Percentiles rank a stretch among this genome's conserved stretches.
These are phyloP conservation scores for Yamadazyma laniorum DNA, from an alignment of 805 yeast species.

Conservation along the genomic window DNA sequence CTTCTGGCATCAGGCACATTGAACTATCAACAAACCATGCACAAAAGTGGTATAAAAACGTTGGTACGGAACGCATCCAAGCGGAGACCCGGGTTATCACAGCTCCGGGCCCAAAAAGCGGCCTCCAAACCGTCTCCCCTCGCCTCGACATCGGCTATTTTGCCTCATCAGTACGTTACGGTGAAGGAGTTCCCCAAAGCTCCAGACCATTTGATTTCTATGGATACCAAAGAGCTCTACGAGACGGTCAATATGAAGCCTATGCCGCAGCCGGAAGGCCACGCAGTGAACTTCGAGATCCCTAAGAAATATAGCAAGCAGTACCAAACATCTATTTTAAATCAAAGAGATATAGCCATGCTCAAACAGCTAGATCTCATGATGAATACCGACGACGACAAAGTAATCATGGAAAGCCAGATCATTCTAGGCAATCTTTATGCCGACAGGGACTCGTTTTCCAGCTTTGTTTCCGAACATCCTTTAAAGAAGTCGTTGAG, in stretches of 20 bases:
- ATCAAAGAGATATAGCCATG: slow-evolving; percentile 24
- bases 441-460: slow-evolving; percentile 26
- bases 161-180: slow-evolving; percentile 20
- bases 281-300: slow-evolving; percentile 23
- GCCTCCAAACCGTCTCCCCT: slow-evolving; percentile 1
- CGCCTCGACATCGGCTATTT: neutral
- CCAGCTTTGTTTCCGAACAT: slow-evolving; percentile 34
- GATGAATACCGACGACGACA: slow-evolving; percentile 22
- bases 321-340: slow-evolving; percentile 18
- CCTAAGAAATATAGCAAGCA: slow-evolving; percentile 26
- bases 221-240: slow-evolving; percentile 20
- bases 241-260: slow-evolving; percentile 6
- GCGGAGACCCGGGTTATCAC: slow-evolving; percentile 9
- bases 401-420: slow-evolving; percentile 22
- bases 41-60: neutral
- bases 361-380: slow-evolving; percentile 25
- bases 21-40: neutral
- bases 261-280: slow-evolving; percentile 4
- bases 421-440: slow-evolving; percentile 24
- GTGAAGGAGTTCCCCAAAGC: slow-evolving; percentile 33
- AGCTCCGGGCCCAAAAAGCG: slow-evolving; percentile 7
- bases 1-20: no score
- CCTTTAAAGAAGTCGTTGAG: slow-evolving; percentile 37
- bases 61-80: slow-evolving; percentile 3
- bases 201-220: slow-evolving; percentile 18